Base-by-base conservation (phyloP, 2,329 filamentous ascomycete species). In the Diaporthe humulicola region DNA sequence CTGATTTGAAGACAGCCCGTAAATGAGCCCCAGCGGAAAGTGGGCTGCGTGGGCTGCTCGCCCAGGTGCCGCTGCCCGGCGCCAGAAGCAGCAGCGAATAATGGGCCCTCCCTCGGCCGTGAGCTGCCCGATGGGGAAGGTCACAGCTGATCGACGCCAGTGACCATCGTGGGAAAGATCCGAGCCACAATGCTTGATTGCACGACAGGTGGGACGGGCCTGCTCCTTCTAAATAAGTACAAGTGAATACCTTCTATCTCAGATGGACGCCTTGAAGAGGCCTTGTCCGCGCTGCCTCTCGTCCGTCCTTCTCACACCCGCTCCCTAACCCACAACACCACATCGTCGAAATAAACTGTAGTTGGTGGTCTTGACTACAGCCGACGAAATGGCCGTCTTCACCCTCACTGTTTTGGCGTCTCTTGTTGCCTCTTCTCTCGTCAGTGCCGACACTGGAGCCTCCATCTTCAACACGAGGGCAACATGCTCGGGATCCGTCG, bases 81-180 rank as follows among this genome's bases (percentile, higher is more conserved):
- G n/a, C 28, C 54, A 50, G 19, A 19, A 19, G 10, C 19, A 25
- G 38, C 61, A 69, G 61, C 74, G 57, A 75, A 73, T 38, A 25
- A 71, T 69, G 67, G 72, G 58, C 45, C 42, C 42, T 42, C 33
- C 25, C 22, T 25, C 42, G 30, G 45, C 45, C 42, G 48, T 67
- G 45, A 76, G 52, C 72, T 74, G 69, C 74, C 74, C 22, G 14
- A 76, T 70, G 54, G 14, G 73, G 74, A 74, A 76, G 74, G 74
- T 76, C 56, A 50, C 69, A 72, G 60, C 15, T 38, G 42, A 40
- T 61, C 54, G 38, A 9, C 33, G n/a, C 61, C 42, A 36, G 60
- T 70, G 38, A 30, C 38, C 15, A 60, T 33, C 58, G 61, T 66
- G 56, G 48, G 40, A 64, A 40, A 45, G 45, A 38, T 57, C 30